Conservation (phyloP, 2,329 filamentous ascomycete genomes). For the Macrophomina phaseolina region DNA sequence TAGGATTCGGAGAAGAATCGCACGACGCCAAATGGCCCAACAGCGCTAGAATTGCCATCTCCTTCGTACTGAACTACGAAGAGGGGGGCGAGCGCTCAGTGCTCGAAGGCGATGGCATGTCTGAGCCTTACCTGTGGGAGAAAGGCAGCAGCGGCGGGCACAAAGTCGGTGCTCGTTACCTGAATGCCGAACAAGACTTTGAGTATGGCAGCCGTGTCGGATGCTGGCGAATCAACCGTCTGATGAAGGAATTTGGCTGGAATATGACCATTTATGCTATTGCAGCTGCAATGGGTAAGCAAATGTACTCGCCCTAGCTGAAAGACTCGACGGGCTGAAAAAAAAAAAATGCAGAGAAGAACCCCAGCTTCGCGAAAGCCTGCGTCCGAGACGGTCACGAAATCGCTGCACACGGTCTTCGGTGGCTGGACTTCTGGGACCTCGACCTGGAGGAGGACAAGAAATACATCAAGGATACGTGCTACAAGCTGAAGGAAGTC, state of each 20-base stretch:
- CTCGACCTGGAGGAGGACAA: slow-evolving; percentile 46
- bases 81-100: slow-evolving; percentile 33
- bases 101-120: slow-evolving; percentile 31
- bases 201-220: slow-evolving; percentile 45
- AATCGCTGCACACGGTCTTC: slow-evolving; percentile 48
- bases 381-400: slow-evolving; percentile 50
- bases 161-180: slow-evolving; percentile 37
- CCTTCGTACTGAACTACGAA: slow-evolving; percentile 35
- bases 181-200: slow-evolving; percentile 42
- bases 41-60: slow-evolving; percentile 41
- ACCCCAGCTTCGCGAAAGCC: slow-evolving; percentile 48
- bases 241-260: slow-evolving; percentile 52
- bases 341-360: slow-evolving; percentile 36
- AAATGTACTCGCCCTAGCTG: background rate
- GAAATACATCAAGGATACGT: slow-evolving; percentile 48
- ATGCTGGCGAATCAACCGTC: slow-evolving; percentile 48
- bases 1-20: slow-evolving; percentile 36
- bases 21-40: slow-evolving; percentile 42
- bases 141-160: slow-evolving; percentile 37
- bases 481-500: slow-evolving; percentile 41
- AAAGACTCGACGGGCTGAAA: background rate
- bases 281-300: slow-evolving; percentile 42
- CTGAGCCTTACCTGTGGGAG: slow-evolving; percentile 45
- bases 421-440: slow-evolving; percentile 53
- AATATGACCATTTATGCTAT: slow-evolving; percentile 52